phyloP scores from a whole-genome alignment of 176 grass and related monocot species.

The Eleusine coracana region DNA sequence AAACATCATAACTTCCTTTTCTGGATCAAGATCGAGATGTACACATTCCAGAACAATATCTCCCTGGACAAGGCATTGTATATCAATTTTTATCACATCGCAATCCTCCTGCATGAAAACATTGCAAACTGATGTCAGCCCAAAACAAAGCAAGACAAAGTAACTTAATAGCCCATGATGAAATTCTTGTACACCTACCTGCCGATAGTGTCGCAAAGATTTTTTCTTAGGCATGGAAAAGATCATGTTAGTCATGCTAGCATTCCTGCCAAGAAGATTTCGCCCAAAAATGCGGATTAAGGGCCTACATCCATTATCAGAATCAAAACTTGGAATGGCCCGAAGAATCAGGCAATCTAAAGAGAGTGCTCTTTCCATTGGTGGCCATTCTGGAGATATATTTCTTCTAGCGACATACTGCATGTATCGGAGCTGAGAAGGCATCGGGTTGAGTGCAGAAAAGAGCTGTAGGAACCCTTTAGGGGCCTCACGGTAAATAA shows the following conservation, averaged over 20 bases:
- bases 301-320: conserved; percentile 88
- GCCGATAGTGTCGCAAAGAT: conserved; percentile 78
- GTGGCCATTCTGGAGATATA: conserved; percentile 90
- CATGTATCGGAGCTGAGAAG: conserved; percentile 92
- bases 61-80: conserved; percentile 95
- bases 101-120: conserved; percentile 78
- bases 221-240: conserved; percentile 97
- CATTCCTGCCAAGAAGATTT: conserved; percentile 72
- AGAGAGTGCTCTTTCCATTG: conserved; percentile 82
- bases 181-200: conserved; percentile 54
- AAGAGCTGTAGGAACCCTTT: conserved; percentile 94
- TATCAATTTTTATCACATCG: conserved; percentile 97
- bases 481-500: conserved; percentile 88
- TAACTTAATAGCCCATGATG: conserved; percentile 32
- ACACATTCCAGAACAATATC: conserved; percentile 98
- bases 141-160: conserved; percentile 28
- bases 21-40: conserved; percentile 93
- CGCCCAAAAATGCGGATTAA: conserved; percentile 85
- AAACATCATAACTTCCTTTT: conserved; percentile 99
- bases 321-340: conserved; percentile 86
- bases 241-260: conserved; percentile 57
- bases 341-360: conserved; percentile 98
- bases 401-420: conserved; percentile 95
- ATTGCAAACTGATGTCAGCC: conserved; percentile 18
- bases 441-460: conserved; percentile 90